phyloP scores from a whole-genome alignment of 2,329 filamentous ascomycete species.

The Cercospora sp. region DNA sequence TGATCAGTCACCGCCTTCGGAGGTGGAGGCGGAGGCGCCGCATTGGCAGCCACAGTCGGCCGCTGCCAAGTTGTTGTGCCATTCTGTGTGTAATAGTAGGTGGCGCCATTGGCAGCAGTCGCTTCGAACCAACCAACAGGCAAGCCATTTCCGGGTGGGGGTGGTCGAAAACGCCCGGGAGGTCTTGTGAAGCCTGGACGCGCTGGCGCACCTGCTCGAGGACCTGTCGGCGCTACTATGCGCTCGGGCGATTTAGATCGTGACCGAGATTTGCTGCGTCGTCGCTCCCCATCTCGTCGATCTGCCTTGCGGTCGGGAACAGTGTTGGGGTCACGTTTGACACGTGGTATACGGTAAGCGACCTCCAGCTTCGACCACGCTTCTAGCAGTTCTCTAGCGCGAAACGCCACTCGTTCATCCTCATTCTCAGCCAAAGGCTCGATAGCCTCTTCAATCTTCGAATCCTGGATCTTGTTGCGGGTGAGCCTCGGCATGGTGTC shows the following conservation, averaged over 20 bases:
- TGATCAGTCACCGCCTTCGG: slow-evolving; percentile 70
- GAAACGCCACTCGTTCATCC: slow-evolving; percentile 67
- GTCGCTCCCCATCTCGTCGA: slow-evolving; percentile 55
- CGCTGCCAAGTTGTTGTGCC: slow-evolving; percentile 80
- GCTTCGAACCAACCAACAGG: slow-evolving; percentile 86
- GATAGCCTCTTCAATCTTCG: slow-evolving; percentile 86
- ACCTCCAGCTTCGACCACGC: slow-evolving; percentile 89
- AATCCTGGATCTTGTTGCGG: slow-evolving; percentile 94
- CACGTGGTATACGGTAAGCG: slow-evolving; percentile 87
- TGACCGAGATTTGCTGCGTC: slow-evolving; percentile 51
- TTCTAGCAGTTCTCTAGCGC: slow-evolving; percentile 70
- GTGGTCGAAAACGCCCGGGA: slow-evolving; percentile 45
- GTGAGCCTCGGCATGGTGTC: slow-evolving; percentile 87
- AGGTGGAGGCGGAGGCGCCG: slow-evolving; percentile 57
- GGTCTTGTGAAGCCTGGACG: slow-evolving; percentile 59
- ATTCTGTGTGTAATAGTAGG: slow-evolving; percentile 81
- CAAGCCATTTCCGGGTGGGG: slow-evolving; percentile 56
- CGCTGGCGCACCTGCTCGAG: slow-evolving; percentile 57
- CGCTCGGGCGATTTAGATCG: slow-evolving; percentile 51
- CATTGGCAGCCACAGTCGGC: slow-evolving; percentile 66
- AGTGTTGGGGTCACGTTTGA: slow-evolving; percentile 74
- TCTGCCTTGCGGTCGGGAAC: slow-evolving; percentile 57
- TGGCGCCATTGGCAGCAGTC: slow-evolving; percentile 67
- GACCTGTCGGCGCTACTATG: slow-evolving; percentile 54
- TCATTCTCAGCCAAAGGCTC: slow-evolving; percentile 66